A percentile compares a stretch with the other conserved stretches of the same genome.
Evolutionary conservation across 164 flowering plant genomes (phyloP).

Genomic region (Annona cherimola): DNA sequence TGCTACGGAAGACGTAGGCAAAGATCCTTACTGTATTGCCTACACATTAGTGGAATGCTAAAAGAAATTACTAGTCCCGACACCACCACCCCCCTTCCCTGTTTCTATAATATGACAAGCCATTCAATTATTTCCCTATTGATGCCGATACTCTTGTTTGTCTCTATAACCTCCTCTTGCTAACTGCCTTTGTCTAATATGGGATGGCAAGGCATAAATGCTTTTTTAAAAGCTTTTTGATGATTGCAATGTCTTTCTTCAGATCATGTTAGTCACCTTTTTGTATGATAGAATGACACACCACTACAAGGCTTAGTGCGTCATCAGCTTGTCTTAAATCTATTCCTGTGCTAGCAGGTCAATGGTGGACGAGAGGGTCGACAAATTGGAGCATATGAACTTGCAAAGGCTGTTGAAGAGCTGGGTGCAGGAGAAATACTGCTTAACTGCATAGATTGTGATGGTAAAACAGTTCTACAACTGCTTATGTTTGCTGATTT

Average conservation of each 20-base stretch:
- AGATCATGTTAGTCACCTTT: neutral
- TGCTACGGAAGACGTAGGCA: too few relatives aligned
- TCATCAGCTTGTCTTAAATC: neutral
- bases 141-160: too few relatives aligned
- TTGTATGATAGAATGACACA: neutral
- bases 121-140: too few relatives aligned
- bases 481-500: neutral
- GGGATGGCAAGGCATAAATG: neutral
- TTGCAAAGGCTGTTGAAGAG: slow-evolving; percentile 96
- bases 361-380: slow-evolving; percentile 97
- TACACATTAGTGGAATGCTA: too few relatives aligned
- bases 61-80: too few relatives aligned
- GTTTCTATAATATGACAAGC: too few relatives aligned
- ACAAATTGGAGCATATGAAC: slow-evolving; percentile 97
- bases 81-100: too few relatives aligned
- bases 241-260: neutral
- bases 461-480: too few relatives aligned
- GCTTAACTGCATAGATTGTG: slow-evolving; percentile 96
- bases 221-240: neutral
- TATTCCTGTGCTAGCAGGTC: slow-evolving; percentile 41
- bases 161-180: too few relatives aligned
- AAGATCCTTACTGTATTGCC: too few relatives aligned
- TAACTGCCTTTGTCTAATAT: too few relatives aligned
- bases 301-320: neutral
- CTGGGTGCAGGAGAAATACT: slow-evolving; percentile 99